These are phyloP conservation scores for Cryptococcus maquisensis DNA, from an alignment of 1,284 basidiomycete genomes.

Conservation along the genomic window DNA sequence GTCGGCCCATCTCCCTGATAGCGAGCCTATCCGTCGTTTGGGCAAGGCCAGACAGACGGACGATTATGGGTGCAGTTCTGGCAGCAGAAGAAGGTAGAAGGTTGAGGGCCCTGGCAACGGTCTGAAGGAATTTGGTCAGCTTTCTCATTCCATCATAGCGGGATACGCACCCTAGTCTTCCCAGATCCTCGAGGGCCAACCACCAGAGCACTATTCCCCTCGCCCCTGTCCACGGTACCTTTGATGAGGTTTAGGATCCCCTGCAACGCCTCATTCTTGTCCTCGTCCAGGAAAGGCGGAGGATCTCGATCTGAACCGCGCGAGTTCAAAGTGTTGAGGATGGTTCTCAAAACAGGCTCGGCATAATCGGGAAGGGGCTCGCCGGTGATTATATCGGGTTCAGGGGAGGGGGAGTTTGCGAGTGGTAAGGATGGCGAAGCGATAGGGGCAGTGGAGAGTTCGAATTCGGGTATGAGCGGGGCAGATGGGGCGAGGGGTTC, in stretches of 20 bases:
- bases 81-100: slow-evolving; percentile 32
- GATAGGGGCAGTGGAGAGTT: neutral
- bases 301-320: slow-evolving; percentile 10
- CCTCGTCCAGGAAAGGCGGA: slow-evolving; percentile 33
- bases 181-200: slow-evolving; percentile 78
- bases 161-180: slow-evolving; percentile 65
- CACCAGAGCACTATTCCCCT: slow-evolving; percentile 84
- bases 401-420: neutral
- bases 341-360: slow-evolving; percentile 17
- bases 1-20: slow-evolving; percentile 85
- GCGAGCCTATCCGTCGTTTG: slow-evolving; percentile 81
- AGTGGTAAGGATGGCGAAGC: neutral
- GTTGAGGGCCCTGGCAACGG: slow-evolving; percentile 35
- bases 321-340: slow-evolving; percentile 34
- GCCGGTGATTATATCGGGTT: neutral
- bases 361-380: slow-evolving; percentile 15
- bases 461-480: slow-evolving; percentile 12
- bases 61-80: slow-evolving; percentile 55
- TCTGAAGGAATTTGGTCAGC: slow-evolving; percentile 16
- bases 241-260: slow-evolving; percentile 59
- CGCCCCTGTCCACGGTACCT: slow-evolving; percentile 70
- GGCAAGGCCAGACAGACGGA: slow-evolving; percentile 77
- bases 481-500: slow-evolving; percentile 11
- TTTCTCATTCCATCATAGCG: neutral
- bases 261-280: slow-evolving; percentile 40